Base-by-base conservation (phyloP, 2,329 filamentous ascomycete genomes). In the Neonectria sp. region DNA sequence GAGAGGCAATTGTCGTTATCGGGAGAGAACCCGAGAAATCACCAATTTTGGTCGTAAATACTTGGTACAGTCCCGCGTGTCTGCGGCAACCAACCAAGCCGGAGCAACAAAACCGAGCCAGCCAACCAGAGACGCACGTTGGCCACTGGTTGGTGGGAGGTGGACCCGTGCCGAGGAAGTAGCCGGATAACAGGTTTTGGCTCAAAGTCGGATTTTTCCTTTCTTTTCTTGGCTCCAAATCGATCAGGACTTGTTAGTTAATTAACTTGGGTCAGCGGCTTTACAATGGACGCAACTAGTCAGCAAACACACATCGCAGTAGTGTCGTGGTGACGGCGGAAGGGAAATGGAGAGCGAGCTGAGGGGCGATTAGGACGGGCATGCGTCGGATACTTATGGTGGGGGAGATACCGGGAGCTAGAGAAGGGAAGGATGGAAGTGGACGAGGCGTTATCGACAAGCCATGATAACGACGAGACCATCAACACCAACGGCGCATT, bases 111-210 rank as follows among this genome's bases (percentile, higher is more conserved):
- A 56, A 13, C 35, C 52, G 21, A 58, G 33, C 59, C 25, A 52
- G 35, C 64, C 60, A 60, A 63, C 60, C 51, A 63, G 25, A 55
- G 27, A 48, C 3, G 68, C 73, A 75, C 73, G 73, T 75, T 75
- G 65, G 69, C 61, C 37, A 61, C 55, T 62, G 68, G 65, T 68
- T 73, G 73, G 70, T 71, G 70, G 72, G 60, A 72, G 72, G 73
- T 74, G 73, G 73, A 68, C 65, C 71, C 52, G 60, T 55, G 33
- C 68, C 70, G 73, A 75, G 71, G 73, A 73, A 75, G 60, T 64
- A 57, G 37, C 59, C 68, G 63, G 68, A 61, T 60, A 43, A 21
- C 15, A 57, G 60, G 67, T 64, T 55, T 68, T 46, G 33, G 40
- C 12, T 9, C 40, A 3, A 27, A 31, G 7, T 27, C 11, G 51